Evolutionary conservation across 768 basidiomycete species (phyloP).

Genomic region (Phanerochaete sordida): DNA sequence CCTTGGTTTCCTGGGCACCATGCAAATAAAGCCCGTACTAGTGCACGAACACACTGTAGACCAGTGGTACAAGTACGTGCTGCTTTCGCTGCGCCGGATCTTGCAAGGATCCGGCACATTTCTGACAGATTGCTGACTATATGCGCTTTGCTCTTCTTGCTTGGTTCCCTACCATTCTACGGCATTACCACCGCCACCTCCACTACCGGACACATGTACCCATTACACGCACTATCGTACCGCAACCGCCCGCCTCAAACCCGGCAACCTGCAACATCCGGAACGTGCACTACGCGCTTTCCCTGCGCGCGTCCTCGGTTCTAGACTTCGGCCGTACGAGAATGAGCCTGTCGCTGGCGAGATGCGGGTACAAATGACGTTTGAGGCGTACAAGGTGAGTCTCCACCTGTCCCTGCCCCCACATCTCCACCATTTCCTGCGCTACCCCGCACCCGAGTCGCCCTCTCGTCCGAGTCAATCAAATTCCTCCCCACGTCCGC

Average conservation of each 20-base stretch:
- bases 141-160: neutral
- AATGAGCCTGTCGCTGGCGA: slow-evolving; percentile 87
- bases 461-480: neutral
- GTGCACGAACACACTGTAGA: slow-evolving; percentile 94
- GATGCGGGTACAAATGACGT: slow-evolving; percentile 92
- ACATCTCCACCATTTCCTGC: slow-evolving; percentile 5
- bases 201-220: neutral
- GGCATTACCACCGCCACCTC: neutral
- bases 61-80: slow-evolving; percentile 91
- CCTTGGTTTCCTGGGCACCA: slow-evolving; percentile 85
- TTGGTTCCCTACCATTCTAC: slow-evolving; percentile 8
- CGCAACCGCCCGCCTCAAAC: neutral
- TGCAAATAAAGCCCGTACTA: slow-evolving; percentile 88
- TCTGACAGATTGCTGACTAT: slow-evolving; percentile 1
- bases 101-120: neutral
- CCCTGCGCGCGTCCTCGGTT: neutral
- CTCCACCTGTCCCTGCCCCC: slow-evolving; percentile 3
- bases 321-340: slow-evolving; percentile 70
- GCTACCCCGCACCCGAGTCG: neutral
- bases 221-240: neutral
- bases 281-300: slow-evolving; percentile 11
- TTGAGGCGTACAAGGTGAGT: slow-evolving; percentile 84
- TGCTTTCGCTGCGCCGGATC: slow-evolving; percentile 9
- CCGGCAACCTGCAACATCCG: neutral
- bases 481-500: neutral